Evolutionary conservation across 2,329 filamentous ascomycete genomes (phyloP).

Genomic region (Emmonsiellopsis sp.): DNA sequence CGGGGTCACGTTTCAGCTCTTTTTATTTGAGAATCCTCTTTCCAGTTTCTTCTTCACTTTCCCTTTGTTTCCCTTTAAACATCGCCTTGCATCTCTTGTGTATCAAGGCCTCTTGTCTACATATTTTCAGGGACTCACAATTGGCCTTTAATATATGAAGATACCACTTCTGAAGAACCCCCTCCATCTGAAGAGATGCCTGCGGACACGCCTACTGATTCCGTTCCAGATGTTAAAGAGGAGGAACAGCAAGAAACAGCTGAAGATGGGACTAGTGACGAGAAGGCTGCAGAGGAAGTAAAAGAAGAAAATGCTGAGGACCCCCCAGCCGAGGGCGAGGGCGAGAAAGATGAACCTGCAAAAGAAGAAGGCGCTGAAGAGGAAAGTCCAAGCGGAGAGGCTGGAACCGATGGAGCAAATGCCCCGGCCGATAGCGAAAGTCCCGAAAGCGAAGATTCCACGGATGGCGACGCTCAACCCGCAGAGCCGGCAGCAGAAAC

Average conservation of each 20-base stretch:
- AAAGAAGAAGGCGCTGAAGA: slow-evolving; percentile 5
- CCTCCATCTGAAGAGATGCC: neutral
- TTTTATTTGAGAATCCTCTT: no score
- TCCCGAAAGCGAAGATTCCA: neutral
- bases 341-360: neutral
- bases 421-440: neutral
- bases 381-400: slow-evolving; percentile 1
- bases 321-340: slow-evolving; percentile 9
- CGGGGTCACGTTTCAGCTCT: no score
- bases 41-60: neutral
- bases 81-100: neutral
- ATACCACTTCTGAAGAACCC: neutral
- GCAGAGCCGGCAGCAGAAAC: neutral
- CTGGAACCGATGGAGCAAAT: slow-evolving; percentile 2
- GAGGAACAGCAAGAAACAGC: neutral
- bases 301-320: slow-evolving; percentile 4
- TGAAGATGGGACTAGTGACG: neutral
- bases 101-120: neutral
- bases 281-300: neutral
- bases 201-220: slow-evolving; percentile 3
- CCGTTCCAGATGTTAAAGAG: slow-evolving; percentile 2
- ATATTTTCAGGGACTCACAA: neutral
- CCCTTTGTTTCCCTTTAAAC: neutral
- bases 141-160: neutral
- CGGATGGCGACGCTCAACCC: neutral